Percentiles rank a stretch among this genome's conserved stretches.
These are phyloP conservation scores for Carex cristatella DNA, from an alignment of 176 grass and related monocot species.

Conservation along the genomic window DNA sequence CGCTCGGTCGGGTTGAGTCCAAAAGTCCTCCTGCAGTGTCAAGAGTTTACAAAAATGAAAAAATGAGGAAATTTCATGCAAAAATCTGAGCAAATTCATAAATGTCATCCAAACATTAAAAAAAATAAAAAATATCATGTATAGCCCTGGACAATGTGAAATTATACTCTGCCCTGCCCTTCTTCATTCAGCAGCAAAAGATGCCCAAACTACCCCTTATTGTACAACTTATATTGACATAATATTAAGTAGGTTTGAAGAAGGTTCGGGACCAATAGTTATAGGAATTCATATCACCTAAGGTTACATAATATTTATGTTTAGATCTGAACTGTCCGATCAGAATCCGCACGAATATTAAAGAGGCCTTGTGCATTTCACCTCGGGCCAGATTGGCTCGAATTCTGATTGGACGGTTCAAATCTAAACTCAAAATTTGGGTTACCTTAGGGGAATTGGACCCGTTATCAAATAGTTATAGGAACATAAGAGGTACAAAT, in stretches of 20 bases:
- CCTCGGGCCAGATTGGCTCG: too few species aligned
- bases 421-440: too few species aligned
- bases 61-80: neutral
- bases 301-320: too few species aligned
- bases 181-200: neutral
- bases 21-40: constrained; percentile 77
- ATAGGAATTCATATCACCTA: neutral
- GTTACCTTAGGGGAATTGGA: too few species aligned
- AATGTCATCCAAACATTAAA: neutral
- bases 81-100: neutral
- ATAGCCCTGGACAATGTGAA: neutral
- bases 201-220: neutral
- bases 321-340: too few species aligned
- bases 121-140: neutral
- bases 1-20: constrained; percentile 59
- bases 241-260: neutral
- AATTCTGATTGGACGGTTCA: too few species aligned
- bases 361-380: too few species aligned
- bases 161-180: neutral
- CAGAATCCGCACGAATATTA: too few species aligned
- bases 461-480: too few species aligned
- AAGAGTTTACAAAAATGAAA: neutral
- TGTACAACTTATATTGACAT: neutral
- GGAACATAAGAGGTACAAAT: neutral
- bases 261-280: neutral